Percentiles rank a stretch among this genome's conserved stretches.
Conservation (phyloP, 2,329 filamentous ascomycete species). For the Esteya vermicola region DNA sequence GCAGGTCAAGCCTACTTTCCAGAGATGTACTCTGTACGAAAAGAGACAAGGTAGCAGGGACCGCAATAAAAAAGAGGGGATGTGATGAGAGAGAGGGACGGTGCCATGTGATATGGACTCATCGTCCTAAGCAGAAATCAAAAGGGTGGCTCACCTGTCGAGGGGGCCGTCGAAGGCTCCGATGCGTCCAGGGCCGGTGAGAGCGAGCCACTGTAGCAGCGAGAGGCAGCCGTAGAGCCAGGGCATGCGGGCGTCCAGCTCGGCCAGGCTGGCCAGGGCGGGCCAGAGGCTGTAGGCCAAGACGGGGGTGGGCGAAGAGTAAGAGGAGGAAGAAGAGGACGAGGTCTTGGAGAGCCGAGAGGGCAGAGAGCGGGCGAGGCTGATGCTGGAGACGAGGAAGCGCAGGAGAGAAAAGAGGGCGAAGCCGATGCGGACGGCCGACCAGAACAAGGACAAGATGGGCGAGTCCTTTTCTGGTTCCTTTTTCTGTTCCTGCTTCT, state of each 20-base stretch:
- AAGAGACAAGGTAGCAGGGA: neutral
- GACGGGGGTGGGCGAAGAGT: slow-evolving; percentile 38
- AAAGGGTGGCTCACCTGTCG: slow-evolving; percentile 83
- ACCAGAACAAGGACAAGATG: slow-evolving; percentile 31
- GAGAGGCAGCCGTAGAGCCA: slow-evolving; percentile 70
- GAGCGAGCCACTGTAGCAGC: slow-evolving; percentile 58
- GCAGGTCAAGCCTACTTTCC: too few relatives aligned
- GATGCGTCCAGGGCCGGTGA: slow-evolving; percentile 61
- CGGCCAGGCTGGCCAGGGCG: slow-evolving; percentile 56
- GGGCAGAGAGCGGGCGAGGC: slow-evolving; percentile 53
- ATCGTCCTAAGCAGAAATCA: slow-evolving; percentile 5
- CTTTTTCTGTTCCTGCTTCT: neutral
- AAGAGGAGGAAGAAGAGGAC: neutral
- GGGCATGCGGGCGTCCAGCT: slow-evolving; percentile 72
- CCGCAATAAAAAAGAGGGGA: neutral
- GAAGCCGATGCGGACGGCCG: slow-evolving; percentile 39
- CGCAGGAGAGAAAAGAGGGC: slow-evolving; percentile 48
- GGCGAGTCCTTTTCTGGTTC: neutral
- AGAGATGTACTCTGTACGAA: neutral
- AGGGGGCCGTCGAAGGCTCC: slow-evolving; percentile 63
- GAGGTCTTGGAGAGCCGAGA: slow-evolving; percentile 15
- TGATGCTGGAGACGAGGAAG: slow-evolving; percentile 48
- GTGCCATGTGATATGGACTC: neutral
- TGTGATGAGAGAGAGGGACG: neutral
- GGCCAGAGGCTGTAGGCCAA: slow-evolving; percentile 66